Base-by-base conservation (phyloP, 257 asterid species). In the Solanum rostratum region DNA sequence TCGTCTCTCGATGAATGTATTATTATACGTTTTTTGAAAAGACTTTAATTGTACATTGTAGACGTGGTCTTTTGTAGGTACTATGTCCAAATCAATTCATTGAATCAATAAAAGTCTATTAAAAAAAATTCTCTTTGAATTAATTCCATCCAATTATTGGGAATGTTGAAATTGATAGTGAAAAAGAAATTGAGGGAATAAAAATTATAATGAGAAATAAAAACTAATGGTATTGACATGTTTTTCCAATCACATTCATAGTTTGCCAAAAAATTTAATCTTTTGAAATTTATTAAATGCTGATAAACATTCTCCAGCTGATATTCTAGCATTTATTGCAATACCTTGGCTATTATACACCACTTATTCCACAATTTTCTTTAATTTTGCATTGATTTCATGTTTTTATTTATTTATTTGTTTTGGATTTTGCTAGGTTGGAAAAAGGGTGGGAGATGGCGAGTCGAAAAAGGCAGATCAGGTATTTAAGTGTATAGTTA, bases 241-340 rank as follows among this genome's bases (percentile, higher is more conserved):
- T 92, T 85, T 89, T 92, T 46, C 85, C 85, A 74, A 70, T 92
- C 95, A 57, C 89, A 86, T 82, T 92, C 93, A 54, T 87, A 88
- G 70, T 71, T 29, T 83, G 68, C 84, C 86, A 59, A 20, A 41
- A 41, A 88, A 78, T 88, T 91, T 55, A 88, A 82, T 89, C 73
- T 20, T 24, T 24, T 83, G 88, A 30, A 65, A 85, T 85, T 49
- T 68, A 62, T 69, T 71, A 62, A 81, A 33, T 68, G 41, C 57
- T 84, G 76, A 85, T 69, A 69, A 84, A 81, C 86, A 88, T 85
- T 85, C 82, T 27, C 20, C 49, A 19, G 57, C 50, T 79, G 80
- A 88, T 57, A 15, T 62, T 86, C n/a, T 76, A 46, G 82, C 82
- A 78, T 78, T 78, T 45, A 78, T 78, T 78, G 82, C 82, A 78